Base-by-base conservation (phyloP, 2,329 filamentous ascomycete genomes). In the Zalaria obscura region DNA sequence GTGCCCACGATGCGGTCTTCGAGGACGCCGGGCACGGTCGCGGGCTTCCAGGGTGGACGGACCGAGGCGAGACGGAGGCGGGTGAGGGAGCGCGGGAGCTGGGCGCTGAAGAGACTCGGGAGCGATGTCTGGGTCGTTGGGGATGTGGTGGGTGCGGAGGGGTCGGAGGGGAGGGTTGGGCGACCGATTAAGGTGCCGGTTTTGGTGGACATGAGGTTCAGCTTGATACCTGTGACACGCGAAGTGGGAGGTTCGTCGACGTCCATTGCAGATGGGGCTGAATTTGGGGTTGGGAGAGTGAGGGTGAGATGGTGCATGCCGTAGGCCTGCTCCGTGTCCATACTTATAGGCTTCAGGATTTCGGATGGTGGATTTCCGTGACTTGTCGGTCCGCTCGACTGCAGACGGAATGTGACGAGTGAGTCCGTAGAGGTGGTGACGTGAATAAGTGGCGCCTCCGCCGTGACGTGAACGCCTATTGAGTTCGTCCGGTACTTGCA, bases 361-460 rank as follows among this genome's bases (percentile, higher is more conserved):
- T 27, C 18, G 11, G 18, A 25, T 7, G 35, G 25, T 28, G 26
- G 9, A 5, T 27, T n/a, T 2, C 29, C n/a, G 7, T 7, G 7
- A 7, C 7, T 32, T 7, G 29, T 32, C 7, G 29, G 7, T 7
- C 7, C 36, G 2, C 36, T 33, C 6, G 32, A 28, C 31, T 25
- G 5, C 26, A 70, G 52, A 43, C 65, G 55, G 32, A 70, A 64
- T 25, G 68, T 62, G 27, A 71, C 55, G 7, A 76, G 60, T 0
- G 73, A 77, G 46, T 78, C 69, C 33, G 61, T 56, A 2, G 64
- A 55, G 1, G 73, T 78, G 1, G 73, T 70, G 37, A 77, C 61
- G 45, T 73, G 69, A 27, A 79, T 63, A 25, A 65, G 62, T 1
- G 61, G 57, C 2, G 58, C 56, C 5, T 60, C 56, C 9, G 68